Conservation (phyloP, 176 grass and related monocot species). For the Triticum aestivum region DNA sequence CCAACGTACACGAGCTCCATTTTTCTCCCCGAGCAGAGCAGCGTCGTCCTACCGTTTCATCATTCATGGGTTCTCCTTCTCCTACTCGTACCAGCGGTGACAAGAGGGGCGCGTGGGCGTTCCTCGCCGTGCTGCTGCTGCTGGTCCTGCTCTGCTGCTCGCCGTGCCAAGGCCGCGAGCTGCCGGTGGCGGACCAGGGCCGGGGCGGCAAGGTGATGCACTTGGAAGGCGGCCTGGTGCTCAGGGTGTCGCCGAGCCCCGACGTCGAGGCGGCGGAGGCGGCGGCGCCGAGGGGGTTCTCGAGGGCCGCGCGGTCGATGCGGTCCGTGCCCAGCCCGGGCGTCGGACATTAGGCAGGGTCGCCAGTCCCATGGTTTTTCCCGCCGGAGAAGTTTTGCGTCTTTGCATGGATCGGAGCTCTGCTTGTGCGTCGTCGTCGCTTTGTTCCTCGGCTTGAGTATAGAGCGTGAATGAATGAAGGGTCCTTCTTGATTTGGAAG, state of each 20-base stretch:
- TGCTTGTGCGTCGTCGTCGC: too few relatives aligned
- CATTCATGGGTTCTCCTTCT: slow-evolving; percentile 2
- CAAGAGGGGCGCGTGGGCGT: neutral
- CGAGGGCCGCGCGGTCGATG: slow-evolving; percentile 33
- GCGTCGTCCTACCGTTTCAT: neutral
- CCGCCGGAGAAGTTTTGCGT: neutral
- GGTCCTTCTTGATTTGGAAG: neutral
- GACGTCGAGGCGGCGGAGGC: neutral
- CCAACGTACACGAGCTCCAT: neutral
- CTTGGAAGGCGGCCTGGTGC: slow-evolving; percentile 30
- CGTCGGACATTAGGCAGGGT: slow-evolving; percentile 42
- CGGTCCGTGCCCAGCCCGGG: slow-evolving; percentile 66
- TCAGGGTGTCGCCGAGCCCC: neutral
- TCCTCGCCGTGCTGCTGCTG: slow-evolving; percentile 30
- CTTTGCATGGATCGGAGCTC: neutral
- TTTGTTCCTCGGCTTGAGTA: too few relatives aligned
- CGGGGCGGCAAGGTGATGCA: slow-evolving; percentile 18
- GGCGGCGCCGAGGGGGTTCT: neutral
- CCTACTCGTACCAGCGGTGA: neutral
- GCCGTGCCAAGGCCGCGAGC: slow-evolving; percentile 38
- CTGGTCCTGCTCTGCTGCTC: slow-evolving; percentile 20
- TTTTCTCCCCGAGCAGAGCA: neutral
- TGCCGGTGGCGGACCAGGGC: neutral
- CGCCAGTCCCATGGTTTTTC: too few relatives aligned
- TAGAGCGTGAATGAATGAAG: neutral